Percentiles rank a stretch among this genome's conserved stretches.
Conservation (phyloP, 768 basidiomycete genomes). For the Lentinus brumalis region DNA sequence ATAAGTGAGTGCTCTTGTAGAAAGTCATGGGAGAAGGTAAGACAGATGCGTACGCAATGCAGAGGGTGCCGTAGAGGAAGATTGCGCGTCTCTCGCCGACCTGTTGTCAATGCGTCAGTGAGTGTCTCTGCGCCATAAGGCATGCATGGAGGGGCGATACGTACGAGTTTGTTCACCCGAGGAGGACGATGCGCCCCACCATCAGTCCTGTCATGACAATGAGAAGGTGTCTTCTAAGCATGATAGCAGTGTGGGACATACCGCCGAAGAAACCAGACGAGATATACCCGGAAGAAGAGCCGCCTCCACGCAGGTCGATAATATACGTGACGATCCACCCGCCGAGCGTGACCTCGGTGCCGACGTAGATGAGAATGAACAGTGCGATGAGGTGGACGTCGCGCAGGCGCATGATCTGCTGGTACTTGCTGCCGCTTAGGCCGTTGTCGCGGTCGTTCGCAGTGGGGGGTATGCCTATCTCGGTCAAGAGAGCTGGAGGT, state of each 20-base stretch:
- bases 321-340: conserved; percentile 62
- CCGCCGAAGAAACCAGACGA: conserved; percentile 52
- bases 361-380: conserved; percentile 47
- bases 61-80: conserved; percentile 37
- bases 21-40: neutral
- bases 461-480: conserved; percentile 50
- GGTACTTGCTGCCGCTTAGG: conserved; percentile 40
- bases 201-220: conserved; percentile 42
- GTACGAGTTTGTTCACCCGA: conserved; percentile 49
- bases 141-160: neutral
- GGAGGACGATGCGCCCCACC: conserved; percentile 51
- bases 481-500: conserved; percentile 49
- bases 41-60: conserved; percentile 34
- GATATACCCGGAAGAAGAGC: conserved; percentile 49
- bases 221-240: neutral
- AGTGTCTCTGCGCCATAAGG: neutral
- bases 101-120: conserved; percentile 20
- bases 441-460: conserved; percentile 34
- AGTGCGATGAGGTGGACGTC: conserved; percentile 44
- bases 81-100: conserved; percentile 40
- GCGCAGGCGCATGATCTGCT: conserved; percentile 45
- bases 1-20: neutral
- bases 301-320: conserved; percentile 46
- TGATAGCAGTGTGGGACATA: conserved; percentile 8
- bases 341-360: conserved; percentile 38